A percentile compares a stretch with the other conserved stretches of the same genome.
Conservation (phyloP, 176 grass and related monocot species). For the Rhynchospora breviuscula region DNA sequence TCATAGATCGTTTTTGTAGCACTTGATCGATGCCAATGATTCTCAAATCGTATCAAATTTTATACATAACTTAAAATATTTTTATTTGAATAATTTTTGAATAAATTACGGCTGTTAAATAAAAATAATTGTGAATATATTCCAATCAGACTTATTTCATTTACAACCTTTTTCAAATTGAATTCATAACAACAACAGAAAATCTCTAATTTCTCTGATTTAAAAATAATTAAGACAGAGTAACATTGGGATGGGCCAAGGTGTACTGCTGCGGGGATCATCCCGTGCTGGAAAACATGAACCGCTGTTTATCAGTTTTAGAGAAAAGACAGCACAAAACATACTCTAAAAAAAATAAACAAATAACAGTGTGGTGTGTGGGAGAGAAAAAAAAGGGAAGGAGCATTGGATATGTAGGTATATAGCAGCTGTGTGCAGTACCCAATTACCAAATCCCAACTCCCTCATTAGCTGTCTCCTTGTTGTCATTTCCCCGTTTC, state of each 20-base stretch:
- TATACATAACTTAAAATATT: no score
- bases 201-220: neutral
- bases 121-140: no score
- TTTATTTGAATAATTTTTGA: no score
- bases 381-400: neutral
- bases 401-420: neutral
- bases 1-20: no score
- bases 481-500: slow-evolving; percentile 27
- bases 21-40: no score
- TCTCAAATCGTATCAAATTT: no score
- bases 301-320: slow-evolving; percentile 9
- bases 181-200: neutral
- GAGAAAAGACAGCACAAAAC: slow-evolving; percentile 16
- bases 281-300: neutral
- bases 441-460: slow-evolving; percentile 28
- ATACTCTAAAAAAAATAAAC: neutral
- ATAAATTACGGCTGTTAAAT: no score
- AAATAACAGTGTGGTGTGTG: neutral
- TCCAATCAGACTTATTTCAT: neutral
- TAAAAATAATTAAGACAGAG: neutral
- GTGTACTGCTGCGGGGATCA: neutral
- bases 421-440: slow-evolving; percentile 19
- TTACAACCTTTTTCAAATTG: neutral
- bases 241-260: neutral
- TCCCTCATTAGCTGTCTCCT: slow-evolving; percentile 24